phyloP scores from a whole-genome alignment of 768 basidiomycete genomes.

The Ramaria sp. region DNA sequence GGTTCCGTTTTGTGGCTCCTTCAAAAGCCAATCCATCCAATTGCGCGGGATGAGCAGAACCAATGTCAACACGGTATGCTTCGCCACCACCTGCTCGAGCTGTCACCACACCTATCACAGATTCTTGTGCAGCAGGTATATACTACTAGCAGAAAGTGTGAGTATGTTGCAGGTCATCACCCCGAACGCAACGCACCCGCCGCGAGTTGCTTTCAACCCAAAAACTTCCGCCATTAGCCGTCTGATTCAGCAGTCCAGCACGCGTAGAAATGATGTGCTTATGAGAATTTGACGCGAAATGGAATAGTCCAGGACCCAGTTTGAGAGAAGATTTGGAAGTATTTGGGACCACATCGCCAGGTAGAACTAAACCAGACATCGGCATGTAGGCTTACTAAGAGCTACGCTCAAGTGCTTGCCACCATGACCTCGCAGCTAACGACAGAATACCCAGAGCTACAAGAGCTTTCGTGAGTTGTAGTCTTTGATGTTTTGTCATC shows the following conservation, averaged over 20 bases:
- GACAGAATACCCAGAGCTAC: slow-evolving; percentile 62
- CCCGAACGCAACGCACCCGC: slow-evolving; percentile 46
- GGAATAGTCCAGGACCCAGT: slow-evolving; percentile 74
- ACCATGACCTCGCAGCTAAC: slow-evolving; percentile 17
- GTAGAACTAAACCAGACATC: slow-evolving; percentile 44
- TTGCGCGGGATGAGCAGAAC: slow-evolving; percentile 72
- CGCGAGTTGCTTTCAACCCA: slow-evolving; percentile 85
- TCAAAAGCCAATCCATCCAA: slow-evolving; percentile 92
- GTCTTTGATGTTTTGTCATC: not conserved
- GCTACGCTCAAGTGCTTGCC: not conserved
- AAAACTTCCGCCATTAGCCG: slow-evolving; percentile 63
- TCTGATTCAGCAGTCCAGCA: slow-evolving; percentile 59
- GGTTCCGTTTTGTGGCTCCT: slow-evolving; percentile 88
- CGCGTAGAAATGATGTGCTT: slow-evolving; percentile 46
- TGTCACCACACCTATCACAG: slow-evolving; percentile 74
- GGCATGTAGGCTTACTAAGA: slow-evolving; percentile 24
- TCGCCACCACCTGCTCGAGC: slow-evolving; percentile 64
- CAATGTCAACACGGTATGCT: slow-evolving; percentile 90
- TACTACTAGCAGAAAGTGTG: slow-evolving; percentile 42
- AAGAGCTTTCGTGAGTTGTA: slow-evolving; percentile 52
- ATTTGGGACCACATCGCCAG: slow-evolving; percentile 68
- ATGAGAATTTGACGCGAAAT: slow-evolving; percentile 16
- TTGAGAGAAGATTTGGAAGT: slow-evolving; percentile 65
- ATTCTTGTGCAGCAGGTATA: slow-evolving; percentile 80
- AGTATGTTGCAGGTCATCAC: not conserved